phyloP scores from a whole-genome alignment of 306 rosid genomes.

The Sicyos baderoa region DNA sequence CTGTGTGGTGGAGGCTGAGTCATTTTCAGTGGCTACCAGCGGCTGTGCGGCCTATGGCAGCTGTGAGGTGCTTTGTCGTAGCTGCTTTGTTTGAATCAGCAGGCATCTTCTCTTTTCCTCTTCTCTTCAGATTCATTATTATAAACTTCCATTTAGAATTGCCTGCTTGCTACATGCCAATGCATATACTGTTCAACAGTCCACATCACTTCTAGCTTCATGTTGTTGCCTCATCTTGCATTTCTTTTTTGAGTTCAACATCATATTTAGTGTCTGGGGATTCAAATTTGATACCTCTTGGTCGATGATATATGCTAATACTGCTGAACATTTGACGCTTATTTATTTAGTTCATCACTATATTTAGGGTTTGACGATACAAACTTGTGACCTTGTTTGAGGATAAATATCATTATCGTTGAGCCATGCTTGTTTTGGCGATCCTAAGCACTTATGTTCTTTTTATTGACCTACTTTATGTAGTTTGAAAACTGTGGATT shows the following conservation, averaged over 20 bases:
- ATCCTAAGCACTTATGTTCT: not conserved
- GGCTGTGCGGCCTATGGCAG: slow-evolving; percentile 5
- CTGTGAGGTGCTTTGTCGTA: slow-evolving; percentile 8
- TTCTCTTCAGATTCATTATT: slow-evolving; percentile 5
- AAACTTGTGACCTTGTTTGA: too few species aligned
- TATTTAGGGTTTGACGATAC: too few species aligned
- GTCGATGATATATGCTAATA: too few species aligned
- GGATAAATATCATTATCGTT: too few species aligned
- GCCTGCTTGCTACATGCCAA: slow-evolving; percentile 6
- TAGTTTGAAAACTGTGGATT: too few species aligned
- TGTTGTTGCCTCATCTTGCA: too few species aligned
- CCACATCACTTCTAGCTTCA: slow-evolving; percentile 4
- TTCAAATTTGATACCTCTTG: too few species aligned
- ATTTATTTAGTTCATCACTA: too few species aligned
- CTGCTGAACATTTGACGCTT: too few species aligned
- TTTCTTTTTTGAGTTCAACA: too few species aligned
- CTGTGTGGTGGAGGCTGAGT: slow-evolving; percentile 16
- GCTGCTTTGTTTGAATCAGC: slow-evolving; percentile 16
- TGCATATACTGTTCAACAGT: not conserved
- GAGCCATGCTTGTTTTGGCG: too few species aligned
- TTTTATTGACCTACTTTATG: not conserved
- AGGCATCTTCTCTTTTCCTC: not conserved
- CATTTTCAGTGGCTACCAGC: slow-evolving; percentile 3
- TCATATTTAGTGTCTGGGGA: too few species aligned
- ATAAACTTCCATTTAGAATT: slow-evolving; percentile 12